Evolutionary conservation across 805 yeast genomes (phyloP).

Genomic region (Lipomyces mesembrius): DNA sequence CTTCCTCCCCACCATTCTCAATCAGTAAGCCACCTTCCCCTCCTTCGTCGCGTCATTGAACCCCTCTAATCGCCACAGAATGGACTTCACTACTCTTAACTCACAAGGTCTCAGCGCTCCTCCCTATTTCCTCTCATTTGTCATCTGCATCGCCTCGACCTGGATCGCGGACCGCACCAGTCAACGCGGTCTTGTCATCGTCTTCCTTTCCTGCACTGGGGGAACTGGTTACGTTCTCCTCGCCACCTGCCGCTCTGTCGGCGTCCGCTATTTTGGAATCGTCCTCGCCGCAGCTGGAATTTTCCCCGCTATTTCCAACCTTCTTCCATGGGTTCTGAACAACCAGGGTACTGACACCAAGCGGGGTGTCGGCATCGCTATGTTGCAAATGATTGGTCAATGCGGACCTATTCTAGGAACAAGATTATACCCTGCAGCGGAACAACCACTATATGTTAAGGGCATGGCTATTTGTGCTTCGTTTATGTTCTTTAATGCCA

Average conservation of each 20-base stretch:
- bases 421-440: background rate
- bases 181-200: constrained; percentile 5
- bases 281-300: background rate
- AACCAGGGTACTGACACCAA: constrained; percentile 4
- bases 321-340: constrained; percentile 1
- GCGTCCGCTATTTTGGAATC: constrained; percentile 4
- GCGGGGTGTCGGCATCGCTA: background rate
- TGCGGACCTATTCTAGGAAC: constrained; percentile 5
- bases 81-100: background rate
- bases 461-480: background rate
- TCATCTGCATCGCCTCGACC: constrained; percentile 1
- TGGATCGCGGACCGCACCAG: constrained; percentile 4
- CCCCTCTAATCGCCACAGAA: background rate
- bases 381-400: background rate
- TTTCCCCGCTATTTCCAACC: background rate
- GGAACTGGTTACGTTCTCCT: constrained; percentile 3
- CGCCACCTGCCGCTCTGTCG: background rate
- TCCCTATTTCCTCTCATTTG: background rate
- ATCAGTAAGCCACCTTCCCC: background rate
- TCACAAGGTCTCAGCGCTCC: background rate
- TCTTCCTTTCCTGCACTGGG: constrained; percentile 1
- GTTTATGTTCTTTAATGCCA: constrained; percentile 5
- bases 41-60: background rate
- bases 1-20: background rate
- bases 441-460: background rate